phyloP scores from a whole-genome alignment of 2,329 filamentous ascomycete genomes.

The Rosellinia necatrix region DNA sequence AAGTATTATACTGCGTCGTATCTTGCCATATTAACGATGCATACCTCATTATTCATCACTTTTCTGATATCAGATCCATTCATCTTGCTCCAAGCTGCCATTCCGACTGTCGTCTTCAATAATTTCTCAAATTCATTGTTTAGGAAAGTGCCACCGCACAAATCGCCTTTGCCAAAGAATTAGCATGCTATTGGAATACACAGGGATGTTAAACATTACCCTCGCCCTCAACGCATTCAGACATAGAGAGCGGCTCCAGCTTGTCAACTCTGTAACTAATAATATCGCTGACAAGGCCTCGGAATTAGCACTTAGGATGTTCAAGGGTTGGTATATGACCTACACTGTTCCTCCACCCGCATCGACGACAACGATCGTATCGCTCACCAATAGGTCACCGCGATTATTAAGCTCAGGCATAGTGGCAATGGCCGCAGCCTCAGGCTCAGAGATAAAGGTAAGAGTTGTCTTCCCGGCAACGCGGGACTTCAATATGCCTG shows the following conservation, averaged over 20 bases:
- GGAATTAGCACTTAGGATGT: background rate
- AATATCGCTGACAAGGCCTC: conserved; percentile 14
- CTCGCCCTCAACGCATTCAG: conserved; percentile 23
- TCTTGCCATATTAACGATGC: no score
- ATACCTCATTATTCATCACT: conserved; percentile 24
- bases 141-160: conserved; percentile 23
- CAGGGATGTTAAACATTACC: conserved; percentile 10
- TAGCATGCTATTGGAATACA: background rate
- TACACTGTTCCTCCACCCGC: conserved; percentile 37
- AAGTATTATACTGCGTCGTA: no score
- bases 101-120: conserved; percentile 11
- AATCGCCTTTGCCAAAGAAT: conserved; percentile 2
- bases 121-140: conserved; percentile 20
- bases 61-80: conserved; percentile 6
- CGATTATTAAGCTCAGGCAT: conserved; percentile 40
- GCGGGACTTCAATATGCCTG: conserved; percentile 44
- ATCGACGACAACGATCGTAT: conserved; percentile 39
- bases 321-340: background rate
- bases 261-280: conserved; percentile 27
- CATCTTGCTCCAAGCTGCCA: conserved; percentile 8
- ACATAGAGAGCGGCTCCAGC: conserved; percentile 10
- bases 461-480: conserved; percentile 40
- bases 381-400: conserved; percentile 29
- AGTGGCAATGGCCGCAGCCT: conserved; percentile 50
- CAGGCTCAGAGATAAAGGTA: conserved; percentile 48